Percentiles rank a stretch among this genome's conserved stretches.
These are phyloP conservation scores for Dactylorhiza incarnata DNA, from an alignment of 106 monocot genomes.

Conservation along the genomic window DNA sequence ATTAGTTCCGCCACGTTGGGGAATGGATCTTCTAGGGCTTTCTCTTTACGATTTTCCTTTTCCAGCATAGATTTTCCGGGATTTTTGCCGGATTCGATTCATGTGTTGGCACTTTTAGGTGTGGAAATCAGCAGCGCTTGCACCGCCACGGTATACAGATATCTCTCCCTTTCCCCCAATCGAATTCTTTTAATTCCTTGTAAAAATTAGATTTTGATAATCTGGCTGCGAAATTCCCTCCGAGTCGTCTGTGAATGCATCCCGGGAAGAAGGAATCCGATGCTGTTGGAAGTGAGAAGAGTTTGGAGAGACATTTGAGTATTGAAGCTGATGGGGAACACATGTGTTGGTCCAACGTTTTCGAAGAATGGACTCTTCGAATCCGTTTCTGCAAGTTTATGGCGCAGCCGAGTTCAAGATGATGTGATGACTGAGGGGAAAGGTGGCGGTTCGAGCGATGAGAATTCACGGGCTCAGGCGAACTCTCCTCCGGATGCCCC, in stretches of 20 bases:
- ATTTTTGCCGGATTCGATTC: neutral
- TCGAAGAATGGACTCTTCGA: slow-evolving; percentile 28
- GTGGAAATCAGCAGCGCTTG: neutral
- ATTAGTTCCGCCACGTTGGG: neutral
- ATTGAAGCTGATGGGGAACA: slow-evolving; percentile 23
- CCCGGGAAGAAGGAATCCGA: neutral
- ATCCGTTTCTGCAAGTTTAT: slow-evolving; percentile 16
- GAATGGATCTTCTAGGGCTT: neutral
- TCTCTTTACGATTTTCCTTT: neutral
- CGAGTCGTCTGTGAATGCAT: neutral
- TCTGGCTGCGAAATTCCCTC: neutral
- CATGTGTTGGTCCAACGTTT: slow-evolving; percentile 24
- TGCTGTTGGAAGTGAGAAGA: neutral
- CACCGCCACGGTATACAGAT: neutral
- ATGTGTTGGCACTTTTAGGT: neutral
- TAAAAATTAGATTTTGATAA: neutral
- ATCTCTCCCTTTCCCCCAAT: neutral
- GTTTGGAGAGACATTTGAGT: neutral
- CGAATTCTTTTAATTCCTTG: neutral
- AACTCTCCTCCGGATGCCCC: neutral
- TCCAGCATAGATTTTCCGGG: neutral
- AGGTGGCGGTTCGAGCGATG: neutral
- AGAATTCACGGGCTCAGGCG: neutral
- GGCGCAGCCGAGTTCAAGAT: slow-evolving; percentile 2
- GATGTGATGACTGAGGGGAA: neutral